Evolutionary conservation across 1,139 yeast genomes (phyloP).

Genomic region (Nadsonia commutata): DNA sequence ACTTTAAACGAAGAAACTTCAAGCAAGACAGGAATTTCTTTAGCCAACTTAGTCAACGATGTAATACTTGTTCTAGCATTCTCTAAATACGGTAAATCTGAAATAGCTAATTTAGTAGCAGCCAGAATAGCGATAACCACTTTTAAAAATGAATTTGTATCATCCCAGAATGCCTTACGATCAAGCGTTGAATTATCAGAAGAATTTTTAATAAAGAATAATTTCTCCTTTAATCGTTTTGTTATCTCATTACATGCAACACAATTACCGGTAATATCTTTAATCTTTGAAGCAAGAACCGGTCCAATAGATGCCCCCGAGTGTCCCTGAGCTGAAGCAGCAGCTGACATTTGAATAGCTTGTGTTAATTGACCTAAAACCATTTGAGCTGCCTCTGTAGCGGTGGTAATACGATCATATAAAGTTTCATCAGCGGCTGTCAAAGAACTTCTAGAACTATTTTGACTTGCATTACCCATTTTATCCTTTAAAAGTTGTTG

Average conservation of each 20-base stretch:
- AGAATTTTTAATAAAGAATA: slow-evolving; percentile 16
- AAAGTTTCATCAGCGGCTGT: slow-evolving; percentile 61
- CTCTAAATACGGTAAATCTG: slow-evolving; percentile 62
- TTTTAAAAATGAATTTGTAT: slow-evolving; percentile 67
- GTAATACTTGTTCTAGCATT: slow-evolving; percentile 75
- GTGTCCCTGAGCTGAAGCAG: slow-evolving; percentile 29
- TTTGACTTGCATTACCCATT: slow-evolving; percentile 1
- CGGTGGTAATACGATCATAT: slow-evolving; percentile 56
- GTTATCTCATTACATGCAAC: slow-evolving; percentile 70
- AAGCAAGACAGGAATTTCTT: slow-evolving; percentile 71
- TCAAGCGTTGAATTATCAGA: slow-evolving; percentile 11
- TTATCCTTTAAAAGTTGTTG: slow-evolving; percentile 5
- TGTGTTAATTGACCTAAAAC: slow-evolving; percentile 68
- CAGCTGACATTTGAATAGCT: slow-evolving; percentile 61
- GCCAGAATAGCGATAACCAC: slow-evolving; percentile 74
- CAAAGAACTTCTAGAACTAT: slow-evolving; percentile 6
- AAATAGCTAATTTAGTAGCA: slow-evolving; percentile 68
- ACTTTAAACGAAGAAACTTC: slow-evolving; percentile 33
- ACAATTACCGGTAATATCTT: slow-evolving; percentile 69
- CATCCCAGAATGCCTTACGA: slow-evolving; percentile 64
- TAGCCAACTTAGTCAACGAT: slow-evolving; percentile 69
- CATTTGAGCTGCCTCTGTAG: slow-evolving; percentile 63
- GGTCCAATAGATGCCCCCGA: slow-evolving; percentile 21
- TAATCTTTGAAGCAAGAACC: slow-evolving; percentile 46
- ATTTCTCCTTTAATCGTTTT: slow-evolving; percentile 43